Evolutionary conservation across 257 asterid species (phyloP).

Genomic region (Craterostigma plantagineum): DNA sequence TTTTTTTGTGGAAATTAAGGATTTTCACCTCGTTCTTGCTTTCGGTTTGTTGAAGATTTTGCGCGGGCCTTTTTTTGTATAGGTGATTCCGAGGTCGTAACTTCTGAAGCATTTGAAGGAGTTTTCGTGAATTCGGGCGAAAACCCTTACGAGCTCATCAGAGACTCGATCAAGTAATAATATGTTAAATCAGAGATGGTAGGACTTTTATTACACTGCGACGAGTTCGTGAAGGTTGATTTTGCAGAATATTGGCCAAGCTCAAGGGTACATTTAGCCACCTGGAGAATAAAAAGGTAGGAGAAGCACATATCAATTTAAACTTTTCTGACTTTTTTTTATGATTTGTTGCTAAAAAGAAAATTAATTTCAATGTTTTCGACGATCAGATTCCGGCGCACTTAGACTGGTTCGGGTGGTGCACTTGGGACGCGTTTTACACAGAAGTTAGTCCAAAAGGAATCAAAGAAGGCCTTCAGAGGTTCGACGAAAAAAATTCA

Average conservation of each 20-base stretch:
- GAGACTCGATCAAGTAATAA: slow-evolving; percentile 22
- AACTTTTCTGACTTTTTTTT: neutral
- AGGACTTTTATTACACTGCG: neutral
- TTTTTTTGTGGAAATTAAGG: neutral
- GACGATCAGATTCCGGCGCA: slow-evolving; percentile 13
- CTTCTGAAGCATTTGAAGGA: slow-evolving; percentile 15
- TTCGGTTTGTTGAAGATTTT: neutral
- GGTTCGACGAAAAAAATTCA: slow-evolving; percentile 8
- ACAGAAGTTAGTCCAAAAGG: slow-evolving; percentile 21
- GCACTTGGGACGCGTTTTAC: slow-evolving; percentile 36
- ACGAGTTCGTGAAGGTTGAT: neutral
- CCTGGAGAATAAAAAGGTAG: slow-evolving; percentile 1
- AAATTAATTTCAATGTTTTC: neutral
- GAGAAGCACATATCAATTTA: too few species aligned
- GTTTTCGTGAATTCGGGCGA: slow-evolving; percentile 23
- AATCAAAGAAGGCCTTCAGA: slow-evolving; percentile 27
- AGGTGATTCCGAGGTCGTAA: slow-evolving; percentile 20
- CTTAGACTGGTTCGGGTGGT: slow-evolving; percentile 33
- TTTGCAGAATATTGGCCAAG: neutral
- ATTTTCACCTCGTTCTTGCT: neutral
- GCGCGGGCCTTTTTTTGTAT: neutral
- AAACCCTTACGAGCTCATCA: slow-evolving; percentile 24
- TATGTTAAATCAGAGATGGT: neutral
- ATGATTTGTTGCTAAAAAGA: neutral
- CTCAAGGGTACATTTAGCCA: slow-evolving; percentile 2